These are phyloP conservation scores for Exophiala sideris DNA, from an alignment of 2,329 filamentous ascomycete genomes.

Conservation along the genomic window DNA sequence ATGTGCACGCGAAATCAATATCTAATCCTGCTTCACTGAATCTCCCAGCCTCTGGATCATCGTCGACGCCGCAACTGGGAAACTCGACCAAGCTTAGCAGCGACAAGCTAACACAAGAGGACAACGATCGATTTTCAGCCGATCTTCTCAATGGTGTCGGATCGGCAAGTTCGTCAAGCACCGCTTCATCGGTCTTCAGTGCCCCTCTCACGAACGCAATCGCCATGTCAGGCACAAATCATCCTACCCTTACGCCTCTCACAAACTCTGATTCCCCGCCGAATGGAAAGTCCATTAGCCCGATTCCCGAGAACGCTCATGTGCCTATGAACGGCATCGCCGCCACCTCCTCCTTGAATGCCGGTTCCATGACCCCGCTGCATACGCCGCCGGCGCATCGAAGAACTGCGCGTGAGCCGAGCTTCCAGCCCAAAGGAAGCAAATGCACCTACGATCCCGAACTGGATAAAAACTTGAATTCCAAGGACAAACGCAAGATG, in stretches of 20 bases:
- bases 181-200: slow-evolving; percentile 69
- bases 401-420: slow-evolving; percentile 50
- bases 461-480: slow-evolving; percentile 56
- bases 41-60: slow-evolving; percentile 10
- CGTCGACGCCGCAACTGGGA: slow-evolving; percentile 12
- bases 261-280: slow-evolving; percentile 66
- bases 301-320: slow-evolving; percentile 35
- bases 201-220: slow-evolving; percentile 48
- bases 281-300: slow-evolving; percentile 53
- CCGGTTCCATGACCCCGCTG: slow-evolving; percentile 39
- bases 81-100: slow-evolving; percentile 26
- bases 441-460: slow-evolving; percentile 63
- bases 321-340: slow-evolving; percentile 19
- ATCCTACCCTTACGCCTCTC: slow-evolving; percentile 60
- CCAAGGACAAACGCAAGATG: slow-evolving; percentile 51
- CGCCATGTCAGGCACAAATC: slow-evolving; percentile 55
- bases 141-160: slow-evolving; percentile 68
- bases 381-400: slow-evolving; percentile 42
- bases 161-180: slow-evolving; percentile 70
- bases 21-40: slow-evolving; percentile 16
- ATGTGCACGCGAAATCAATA: slow-evolving; percentile 21
- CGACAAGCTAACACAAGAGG: slow-evolving; percentile 32
- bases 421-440: slow-evolving; percentile 54
- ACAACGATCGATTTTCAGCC: slow-evolving; percentile 44
- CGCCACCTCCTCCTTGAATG: slow-evolving; percentile 31